phyloP scores from a whole-genome alignment of 331 rosid genomes.

The Telfairia occidentalis region DNA sequence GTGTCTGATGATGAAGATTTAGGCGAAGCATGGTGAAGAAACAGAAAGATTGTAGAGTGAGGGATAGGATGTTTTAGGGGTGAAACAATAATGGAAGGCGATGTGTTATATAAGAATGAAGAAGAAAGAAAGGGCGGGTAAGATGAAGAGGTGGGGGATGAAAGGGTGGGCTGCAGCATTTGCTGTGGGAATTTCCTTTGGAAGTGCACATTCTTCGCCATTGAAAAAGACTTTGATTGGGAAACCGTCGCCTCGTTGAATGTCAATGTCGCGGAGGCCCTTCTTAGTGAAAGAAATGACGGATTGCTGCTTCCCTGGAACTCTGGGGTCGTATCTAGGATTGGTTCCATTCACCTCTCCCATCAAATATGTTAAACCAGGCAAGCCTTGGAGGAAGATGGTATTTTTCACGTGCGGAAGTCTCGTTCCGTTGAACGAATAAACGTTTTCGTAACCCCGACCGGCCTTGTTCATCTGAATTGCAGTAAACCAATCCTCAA shows the following conservation, averaged over 20 bases:
- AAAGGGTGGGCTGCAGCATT: conserved; percentile 20
- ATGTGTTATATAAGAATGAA: conserved; percentile 28
- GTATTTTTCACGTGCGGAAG: conserved; percentile 23
- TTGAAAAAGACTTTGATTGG: conserved; percentile 69
- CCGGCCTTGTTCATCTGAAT: conserved; percentile 32
- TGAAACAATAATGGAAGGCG: too few relatives aligned
- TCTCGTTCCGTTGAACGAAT: conserved; percentile 62
- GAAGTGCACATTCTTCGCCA: conserved; percentile 78
- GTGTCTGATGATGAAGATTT: too few relatives aligned
- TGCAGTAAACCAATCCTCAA: conserved; percentile 76
- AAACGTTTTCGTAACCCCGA: conserved; percentile 37
- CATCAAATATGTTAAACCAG: conserved; percentile 36
- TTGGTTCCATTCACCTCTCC: conserved; percentile 48
- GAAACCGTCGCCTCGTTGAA: conserved; percentile 44
- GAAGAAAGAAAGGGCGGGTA: conserved; percentile 25
- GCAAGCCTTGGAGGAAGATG: conserved; percentile 50
- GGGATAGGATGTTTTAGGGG: too few relatives aligned
- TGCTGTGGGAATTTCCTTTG: conserved; percentile 28
- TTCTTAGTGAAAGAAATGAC: conserved; percentile 59
- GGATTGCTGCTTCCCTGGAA: conserved; percentile 88
- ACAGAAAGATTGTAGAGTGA: too few relatives aligned
- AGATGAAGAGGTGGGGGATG: conserved; percentile 17
- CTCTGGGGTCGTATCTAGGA: conserved; percentile 24
- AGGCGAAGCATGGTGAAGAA: too few relatives aligned
- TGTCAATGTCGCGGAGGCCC: conserved; percentile 21